Base-by-base conservation (phyloP, 441 rosid species). In the Adansonia gregorii region DNA sequence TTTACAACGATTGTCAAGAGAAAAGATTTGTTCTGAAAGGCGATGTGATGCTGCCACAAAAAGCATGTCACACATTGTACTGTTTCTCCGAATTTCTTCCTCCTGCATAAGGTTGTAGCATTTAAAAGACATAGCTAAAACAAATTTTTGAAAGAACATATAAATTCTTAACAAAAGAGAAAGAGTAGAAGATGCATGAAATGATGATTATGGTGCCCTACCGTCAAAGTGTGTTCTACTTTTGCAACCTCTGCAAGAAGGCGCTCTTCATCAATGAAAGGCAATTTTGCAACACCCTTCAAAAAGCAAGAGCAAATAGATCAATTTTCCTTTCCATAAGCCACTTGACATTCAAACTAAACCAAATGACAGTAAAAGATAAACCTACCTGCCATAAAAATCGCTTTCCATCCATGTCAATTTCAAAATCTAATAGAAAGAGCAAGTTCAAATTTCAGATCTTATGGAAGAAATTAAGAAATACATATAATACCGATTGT, bases 331-430 rank as follows among this genome's bases (percentile, higher is more conserved):
- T 58, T 78, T 12, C 24, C n/a, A 31, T 72, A 54, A 35, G 11
- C 6, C 48, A 55, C 63, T 55, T 17, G 48, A 46, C 31, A 72
- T 54, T 55, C 31, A 72, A 48, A 51, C n/a, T 46, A 15, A 72
- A 70, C 35, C 3, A 69, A 43, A n/a, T 27, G 75, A 80, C 9
- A 80, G 72, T 43, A 75, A 68, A 72, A 82, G 52, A 76, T 70
- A 61, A 63, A 75, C 83, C 75, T 54, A 90, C 99, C 97, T 93
- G 99, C 99, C 99, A 94, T 10, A 94, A 72, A 80, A 27, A 95
- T 66, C 99, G 93, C 82, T 95, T 95, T 66, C 99, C 99, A 78
- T 89, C 87, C 97, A 95, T 94, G 85, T 95, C 99, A 82, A 91
- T 87, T 84, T 89, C 95, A 82, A 94, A 94, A 84, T 95, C 98